Conservation (phyloP, 768 basidiomycete species). For the Termitomyces eurrhizus region DNA sequence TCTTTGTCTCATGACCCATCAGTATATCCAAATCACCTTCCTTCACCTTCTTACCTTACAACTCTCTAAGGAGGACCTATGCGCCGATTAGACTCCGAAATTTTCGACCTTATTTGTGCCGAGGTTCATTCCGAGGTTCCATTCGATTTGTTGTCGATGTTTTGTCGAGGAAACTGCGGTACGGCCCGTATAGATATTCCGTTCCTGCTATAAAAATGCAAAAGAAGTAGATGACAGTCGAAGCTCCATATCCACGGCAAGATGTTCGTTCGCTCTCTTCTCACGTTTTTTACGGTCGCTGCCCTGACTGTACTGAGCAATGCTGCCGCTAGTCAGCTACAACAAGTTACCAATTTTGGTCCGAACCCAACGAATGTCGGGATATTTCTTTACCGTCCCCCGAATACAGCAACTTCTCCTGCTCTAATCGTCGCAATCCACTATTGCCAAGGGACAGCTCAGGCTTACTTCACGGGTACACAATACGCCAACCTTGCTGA, state of each 20-base stretch:
- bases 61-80: not conserved
- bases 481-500: slow-evolving; percentile 49
- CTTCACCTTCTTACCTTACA: not conserved
- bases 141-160: slow-evolving; percentile 6
- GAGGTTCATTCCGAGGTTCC: slow-evolving; percentile 4
- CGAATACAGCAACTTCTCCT: slow-evolving; percentile 32
- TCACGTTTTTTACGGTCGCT: slow-evolving; percentile 13
- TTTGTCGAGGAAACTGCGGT: slow-evolving; percentile 10
- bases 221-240: not conserved
- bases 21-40: not conserved
- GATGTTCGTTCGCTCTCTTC: slow-evolving; percentile 14
- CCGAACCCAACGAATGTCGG: slow-evolving; percentile 50
- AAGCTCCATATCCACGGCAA: not conserved
- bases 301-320: slow-evolving; percentile 18
- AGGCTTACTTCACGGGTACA: slow-evolving; percentile 46
- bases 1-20: not conserved
- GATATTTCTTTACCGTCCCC: slow-evolving; percentile 43
- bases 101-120: not conserved
- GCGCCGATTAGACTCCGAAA: slow-evolving; percentile 6
- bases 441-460: slow-evolving; percentile 48
- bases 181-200: not conserved
- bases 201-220: not conserved
- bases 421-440: slow-evolving; percentile 52
- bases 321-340: slow-evolving; percentile 28
- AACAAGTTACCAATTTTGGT: slow-evolving; percentile 44